These are phyloP conservation scores for Marasmius sp. DNA, from an alignment of 1,284 basidiomycete genomes.

Conservation along the genomic window DNA sequence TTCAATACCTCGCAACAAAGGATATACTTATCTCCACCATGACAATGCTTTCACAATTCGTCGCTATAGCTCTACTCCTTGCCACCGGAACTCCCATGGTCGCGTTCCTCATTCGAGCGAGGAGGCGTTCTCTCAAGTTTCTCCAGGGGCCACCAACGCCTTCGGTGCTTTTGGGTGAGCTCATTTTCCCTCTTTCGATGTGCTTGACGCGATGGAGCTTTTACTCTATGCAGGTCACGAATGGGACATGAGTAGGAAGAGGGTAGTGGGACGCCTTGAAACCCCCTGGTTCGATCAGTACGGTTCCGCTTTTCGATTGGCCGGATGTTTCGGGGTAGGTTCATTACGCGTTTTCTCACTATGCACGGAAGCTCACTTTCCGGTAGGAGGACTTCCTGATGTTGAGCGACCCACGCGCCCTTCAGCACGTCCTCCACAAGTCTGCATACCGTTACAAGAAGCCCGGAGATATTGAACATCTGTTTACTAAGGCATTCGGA, in stretches of 20 bases:
- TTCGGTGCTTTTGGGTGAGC: slow-evolving; percentile 10
- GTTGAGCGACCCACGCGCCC: slow-evolving; percentile 6
- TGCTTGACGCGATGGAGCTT: neutral
- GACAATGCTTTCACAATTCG: too few relatives aligned
- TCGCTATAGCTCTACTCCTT: too few relatives aligned
- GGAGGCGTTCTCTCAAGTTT: slow-evolving; percentile 3
- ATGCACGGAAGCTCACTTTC: neutral
- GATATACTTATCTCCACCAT: too few relatives aligned
- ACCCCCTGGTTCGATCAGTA: slow-evolving; percentile 29
- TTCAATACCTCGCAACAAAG: too few relatives aligned
- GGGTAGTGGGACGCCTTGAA: slow-evolving; percentile 31
- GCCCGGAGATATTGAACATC: neutral
- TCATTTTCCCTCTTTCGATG: neutral
- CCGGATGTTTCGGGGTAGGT: slow-evolving; percentile 27
- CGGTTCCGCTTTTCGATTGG: slow-evolving; percentile 28
- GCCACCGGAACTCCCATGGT: neutral
- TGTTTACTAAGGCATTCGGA: neutral
- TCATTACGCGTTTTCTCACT: neutral
- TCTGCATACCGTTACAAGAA: neutral
- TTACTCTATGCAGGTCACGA: slow-evolving; percentile 21
- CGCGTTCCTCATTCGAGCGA: neutral
- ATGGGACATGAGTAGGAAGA: slow-evolving; percentile 18
- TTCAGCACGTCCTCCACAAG: slow-evolving; percentile 9
- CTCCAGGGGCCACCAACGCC: slow-evolving; percentile 10
- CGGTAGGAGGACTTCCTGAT: slow-evolving; percentile 10